Evolutionary conservation across 2,329 filamentous ascomycete species (phyloP), one percentile per base, ranked within the genome.

Genomic region (Alternaria novae-zelandiae): DNA sequence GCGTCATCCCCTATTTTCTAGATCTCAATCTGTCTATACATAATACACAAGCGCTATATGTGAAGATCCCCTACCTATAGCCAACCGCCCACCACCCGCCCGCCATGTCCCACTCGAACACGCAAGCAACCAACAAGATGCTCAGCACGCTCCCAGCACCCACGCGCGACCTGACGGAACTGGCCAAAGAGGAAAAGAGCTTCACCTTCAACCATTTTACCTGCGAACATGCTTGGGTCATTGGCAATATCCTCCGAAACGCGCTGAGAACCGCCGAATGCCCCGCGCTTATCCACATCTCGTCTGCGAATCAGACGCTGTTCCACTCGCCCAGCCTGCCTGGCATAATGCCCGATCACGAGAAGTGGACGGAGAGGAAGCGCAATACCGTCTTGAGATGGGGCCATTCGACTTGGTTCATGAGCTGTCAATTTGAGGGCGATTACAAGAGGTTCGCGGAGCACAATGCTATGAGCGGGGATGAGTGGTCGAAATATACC

Each of bases 301-400:
- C 86, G 30, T 84, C 89, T n/a, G 86, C 87, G 73, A 78, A 80
- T 15, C 90, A 91, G 71, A 83, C 88, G 2, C 80, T 95, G 20
- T 95, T 93, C 83, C 91, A 94, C 76, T 83, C 85, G 61, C 88
- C 87, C 5, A 90, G 89, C 0, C 87, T 90, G 44, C 81, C 87
- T 0, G 91, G 92, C 7, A 87, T 88, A 5, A 83, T 86, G 64
- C 90, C 91, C 0, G 92, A 95, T 78, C 90, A 92, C 73, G 89
- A 91, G 76, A 80, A 81, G 26, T 92, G 90, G 76, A 68, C 77
- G 3, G 80, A 84, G 41, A 84, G 92, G 32, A 95, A 96, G 83
- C 83, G 89, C 13, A 88, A 88, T 62, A 90, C 90, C 0, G 92
- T 93, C 7, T 81, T 93, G 56, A 83, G 92, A 10, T 95, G 88